A percentile compares a stretch with the other conserved stretches of the same genome.
Conservation (phyloP, 2,329 filamentous ascomycete genomes). For the Cryphonectria naterciae region DNA sequence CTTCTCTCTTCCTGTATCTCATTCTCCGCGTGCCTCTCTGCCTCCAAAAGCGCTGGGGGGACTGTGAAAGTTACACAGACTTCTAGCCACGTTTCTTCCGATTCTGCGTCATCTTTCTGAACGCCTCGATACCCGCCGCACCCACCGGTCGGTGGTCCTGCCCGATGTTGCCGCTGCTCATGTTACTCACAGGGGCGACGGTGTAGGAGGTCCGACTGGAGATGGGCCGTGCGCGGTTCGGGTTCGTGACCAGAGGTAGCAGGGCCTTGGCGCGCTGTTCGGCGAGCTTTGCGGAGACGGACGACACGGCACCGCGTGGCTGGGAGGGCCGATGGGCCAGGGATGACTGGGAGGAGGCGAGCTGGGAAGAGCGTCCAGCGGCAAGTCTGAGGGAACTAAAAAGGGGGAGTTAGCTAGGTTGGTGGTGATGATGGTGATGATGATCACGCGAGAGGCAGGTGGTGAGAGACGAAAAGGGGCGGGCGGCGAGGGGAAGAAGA, state of each 20-base stretch:
- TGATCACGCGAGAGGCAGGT: neutral
- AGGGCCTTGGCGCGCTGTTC: slow-evolving; percentile 41
- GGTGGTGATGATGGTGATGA: neutral
- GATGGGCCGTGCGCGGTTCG: slow-evolving; percentile 61
- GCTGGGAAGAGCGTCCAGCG: slow-evolving; percentile 34
- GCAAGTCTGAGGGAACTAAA: slow-evolving; percentile 54
- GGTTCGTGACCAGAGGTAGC: slow-evolving; percentile 54
- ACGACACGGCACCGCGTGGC: slow-evolving; percentile 29
- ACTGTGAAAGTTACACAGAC: neutral
- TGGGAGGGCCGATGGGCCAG: slow-evolving; percentile 54
- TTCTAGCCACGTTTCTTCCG: slow-evolving; percentile 44
- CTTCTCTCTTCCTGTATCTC: neutral
- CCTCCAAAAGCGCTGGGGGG: neutral
- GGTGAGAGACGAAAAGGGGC: neutral
- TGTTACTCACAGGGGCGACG: slow-evolving; percentile 60
- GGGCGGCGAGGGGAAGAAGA: neutral
- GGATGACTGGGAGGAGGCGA: slow-evolving; percentile 45
- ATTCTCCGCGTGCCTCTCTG: neutral
- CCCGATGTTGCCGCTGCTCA: slow-evolving; percentile 62
- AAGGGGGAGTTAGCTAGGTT: neutral
- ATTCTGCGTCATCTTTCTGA: slow-evolving; percentile 68
- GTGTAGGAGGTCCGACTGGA: slow-evolving; percentile 62
- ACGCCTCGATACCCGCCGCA: slow-evolving; percentile 66
- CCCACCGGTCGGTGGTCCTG: slow-evolving; percentile 63
- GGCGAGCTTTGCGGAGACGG: slow-evolving; percentile 38